These are phyloP conservation scores for Aureobasidium subglaciale DNA, from an alignment of 2,329 filamentous ascomycete species.

Conservation along the genomic window DNA sequence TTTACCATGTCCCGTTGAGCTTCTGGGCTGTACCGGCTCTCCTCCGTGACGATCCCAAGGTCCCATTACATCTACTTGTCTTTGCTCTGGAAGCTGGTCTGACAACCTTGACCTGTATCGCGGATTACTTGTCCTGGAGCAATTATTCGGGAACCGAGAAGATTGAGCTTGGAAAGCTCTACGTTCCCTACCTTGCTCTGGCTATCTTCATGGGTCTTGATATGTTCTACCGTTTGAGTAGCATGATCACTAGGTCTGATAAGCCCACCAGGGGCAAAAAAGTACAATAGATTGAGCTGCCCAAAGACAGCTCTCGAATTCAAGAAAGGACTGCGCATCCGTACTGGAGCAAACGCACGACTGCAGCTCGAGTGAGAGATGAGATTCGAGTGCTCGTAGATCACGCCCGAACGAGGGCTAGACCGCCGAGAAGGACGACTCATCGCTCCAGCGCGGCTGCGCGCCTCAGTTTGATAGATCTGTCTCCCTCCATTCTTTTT, in stretches of 20 bases:
- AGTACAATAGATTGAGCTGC: neutral
- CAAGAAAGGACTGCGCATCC: too few species aligned
- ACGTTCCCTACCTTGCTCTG: slow-evolving; percentile 50
- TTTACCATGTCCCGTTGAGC: slow-evolving; percentile 56
- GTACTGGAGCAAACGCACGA: neutral
- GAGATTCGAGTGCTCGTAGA: neutral
- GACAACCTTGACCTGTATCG: slow-evolving; percentile 57
- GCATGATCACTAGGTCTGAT: neutral
- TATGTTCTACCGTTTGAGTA: slow-evolving; percentile 31
- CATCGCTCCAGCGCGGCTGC: neutral
- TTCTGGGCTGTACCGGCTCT: slow-evolving; percentile 54
- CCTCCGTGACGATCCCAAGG: slow-evolving; percentile 45
- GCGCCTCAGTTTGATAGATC: neutral
- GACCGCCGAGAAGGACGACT: neutral
- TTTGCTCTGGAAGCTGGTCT: slow-evolving; percentile 54
- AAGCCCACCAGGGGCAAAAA: neutral
- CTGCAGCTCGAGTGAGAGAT: neutral
- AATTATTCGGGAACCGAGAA: slow-evolving; percentile 41
- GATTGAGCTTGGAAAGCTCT: slow-evolving; percentile 44
- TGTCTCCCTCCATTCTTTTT: neutral
- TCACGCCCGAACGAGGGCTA: neutral
- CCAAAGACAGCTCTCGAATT: too few species aligned
- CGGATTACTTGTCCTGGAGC: slow-evolving; percentile 53
- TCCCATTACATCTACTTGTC: slow-evolving; percentile 54
- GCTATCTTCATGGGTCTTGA: slow-evolving; percentile 44